A percentile compares a stretch with the other conserved stretches of the same genome.
Evolutionary conservation across 345 rosid genomes (phyloP).

Genomic region (Lepidium didymum): DNA sequence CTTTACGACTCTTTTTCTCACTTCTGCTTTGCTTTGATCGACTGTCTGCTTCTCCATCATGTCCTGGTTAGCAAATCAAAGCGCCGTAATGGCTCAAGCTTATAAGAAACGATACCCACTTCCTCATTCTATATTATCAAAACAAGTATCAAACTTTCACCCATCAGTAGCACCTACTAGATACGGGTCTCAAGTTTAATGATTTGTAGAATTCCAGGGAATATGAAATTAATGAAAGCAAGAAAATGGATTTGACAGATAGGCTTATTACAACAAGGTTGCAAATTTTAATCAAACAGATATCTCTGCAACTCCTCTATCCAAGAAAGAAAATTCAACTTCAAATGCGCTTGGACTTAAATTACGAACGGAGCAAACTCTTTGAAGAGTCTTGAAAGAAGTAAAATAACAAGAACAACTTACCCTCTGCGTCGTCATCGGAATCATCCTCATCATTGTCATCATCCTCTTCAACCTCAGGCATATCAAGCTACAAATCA

Average conservation of each 20-base stretch:
- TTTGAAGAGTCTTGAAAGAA: neutral
- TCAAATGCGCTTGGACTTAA: neutral
- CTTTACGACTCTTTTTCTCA: slow-evolving; percentile 85
- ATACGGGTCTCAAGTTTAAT: neutral
- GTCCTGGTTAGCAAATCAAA: slow-evolving; percentile 21
- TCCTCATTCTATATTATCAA: neutral
- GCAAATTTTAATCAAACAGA: neutral
- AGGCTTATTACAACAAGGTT: neutral
- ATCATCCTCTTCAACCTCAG: slow-evolving; percentile 57
- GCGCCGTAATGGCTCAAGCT: neutral
- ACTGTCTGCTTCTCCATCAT: slow-evolving; percentile 49
- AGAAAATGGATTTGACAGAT: neutral
- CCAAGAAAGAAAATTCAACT: neutral
- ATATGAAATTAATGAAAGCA: neutral
- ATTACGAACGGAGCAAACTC: neutral
- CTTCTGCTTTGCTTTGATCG: slow-evolving; percentile 85
- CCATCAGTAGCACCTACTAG: neutral
- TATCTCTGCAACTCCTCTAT: neutral
- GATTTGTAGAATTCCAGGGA: neutral
- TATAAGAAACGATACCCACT: neutral
- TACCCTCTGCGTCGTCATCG: slow-evolving; percentile 52
- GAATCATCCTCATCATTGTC: slow-evolving; percentile 62
- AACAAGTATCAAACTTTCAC: neutral
- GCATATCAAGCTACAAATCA: slow-evolving; percentile 44
- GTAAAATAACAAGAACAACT: neutral